These are phyloP conservation scores for Agaricus sinodeliciosus DNA, from an alignment of 768 basidiomycete species.

Conservation along the genomic window DNA sequence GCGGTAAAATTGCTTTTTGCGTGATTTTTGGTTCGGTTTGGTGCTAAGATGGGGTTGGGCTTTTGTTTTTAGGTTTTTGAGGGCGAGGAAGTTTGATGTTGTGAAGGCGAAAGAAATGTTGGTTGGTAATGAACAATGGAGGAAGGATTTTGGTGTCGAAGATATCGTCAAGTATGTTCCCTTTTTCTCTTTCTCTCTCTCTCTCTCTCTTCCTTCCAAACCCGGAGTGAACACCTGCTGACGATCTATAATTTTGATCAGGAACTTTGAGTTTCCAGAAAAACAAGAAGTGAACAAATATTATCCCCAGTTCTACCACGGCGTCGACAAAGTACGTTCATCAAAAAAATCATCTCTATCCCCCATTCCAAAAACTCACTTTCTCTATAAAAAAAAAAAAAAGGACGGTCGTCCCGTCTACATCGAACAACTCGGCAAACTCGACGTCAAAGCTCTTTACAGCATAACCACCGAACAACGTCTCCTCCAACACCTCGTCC, in stretches of 20 bases:
- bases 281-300: conserved; percentile 80
- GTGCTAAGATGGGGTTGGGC: too few relatives aligned
- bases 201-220: neutral
- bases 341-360: neutral
- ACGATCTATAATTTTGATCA: conserved; percentile 18
- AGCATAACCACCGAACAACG: conserved; percentile 79
- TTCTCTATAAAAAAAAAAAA: neutral
- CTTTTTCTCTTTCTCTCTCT: neutral
- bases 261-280: conserved; percentile 85
- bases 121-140: conserved; percentile 77
- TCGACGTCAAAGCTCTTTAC: conserved; percentile 84
- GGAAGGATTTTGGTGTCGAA: conserved; percentile 78
- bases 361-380: neutral
- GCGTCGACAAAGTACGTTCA: conserved; percentile 74
- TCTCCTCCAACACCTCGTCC: conserved; percentile 81
- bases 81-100: conserved; percentile 91
- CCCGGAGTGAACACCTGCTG: neutral
- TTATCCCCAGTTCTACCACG: conserved; percentile 96
- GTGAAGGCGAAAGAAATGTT: conserved; percentile 81
- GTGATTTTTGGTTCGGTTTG: too few relatives aligned
- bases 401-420: conserved; percentile 97
- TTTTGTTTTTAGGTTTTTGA: conserved; percentile 60
- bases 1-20: conserved; percentile 34
- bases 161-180: conserved; percentile 56
- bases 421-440: conserved; percentile 86